Evolutionary conservation across 106 monocot genomes (phyloP).

Genomic region (Phalaenopsis equestris): DNA sequence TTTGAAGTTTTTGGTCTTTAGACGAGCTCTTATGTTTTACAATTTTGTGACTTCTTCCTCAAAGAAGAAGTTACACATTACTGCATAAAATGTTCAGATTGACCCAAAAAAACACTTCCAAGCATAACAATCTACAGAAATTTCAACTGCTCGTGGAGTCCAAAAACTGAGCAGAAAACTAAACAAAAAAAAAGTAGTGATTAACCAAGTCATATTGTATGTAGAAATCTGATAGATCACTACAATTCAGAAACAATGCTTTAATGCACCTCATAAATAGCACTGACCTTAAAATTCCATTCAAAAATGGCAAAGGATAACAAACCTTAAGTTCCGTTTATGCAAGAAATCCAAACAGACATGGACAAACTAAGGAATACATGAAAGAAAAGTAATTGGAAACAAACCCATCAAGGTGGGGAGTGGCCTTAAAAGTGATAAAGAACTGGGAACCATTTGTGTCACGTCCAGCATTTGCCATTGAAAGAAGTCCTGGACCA

Average conservation of each 20-base stretch:
- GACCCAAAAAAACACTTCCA: not conserved
- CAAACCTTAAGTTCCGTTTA: not conserved
- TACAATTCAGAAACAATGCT: not conserved
- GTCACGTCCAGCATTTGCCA: constrained; percentile 85
- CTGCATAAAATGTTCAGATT: not conserved
- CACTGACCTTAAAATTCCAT: not conserved
- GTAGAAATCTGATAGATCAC: not conserved
- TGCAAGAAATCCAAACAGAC: not conserved
- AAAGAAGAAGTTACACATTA: not conserved
- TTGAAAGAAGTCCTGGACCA: constrained; percentile 77
- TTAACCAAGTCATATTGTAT: not conserved
- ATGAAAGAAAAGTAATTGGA: not conserved
- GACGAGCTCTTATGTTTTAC: not conserved
- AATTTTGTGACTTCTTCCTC: not conserved
- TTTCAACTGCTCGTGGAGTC: not conserved
- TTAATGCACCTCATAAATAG: not conserved
- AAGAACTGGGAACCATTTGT: constrained; percentile 96
- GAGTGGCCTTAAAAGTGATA: constrained; percentile 80
- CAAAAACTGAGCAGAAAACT: not conserved
- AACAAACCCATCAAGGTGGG: constrained; percentile 87
- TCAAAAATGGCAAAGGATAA: not conserved
- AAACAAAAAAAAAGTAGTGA: not conserved
- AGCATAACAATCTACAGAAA: not conserved
- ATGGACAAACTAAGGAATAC: not conserved
- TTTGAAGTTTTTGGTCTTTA: too few relatives aligned